Conservation (phyloP, 169 alveolate genomes). For the Eimeria nieschulzi region DNA sequence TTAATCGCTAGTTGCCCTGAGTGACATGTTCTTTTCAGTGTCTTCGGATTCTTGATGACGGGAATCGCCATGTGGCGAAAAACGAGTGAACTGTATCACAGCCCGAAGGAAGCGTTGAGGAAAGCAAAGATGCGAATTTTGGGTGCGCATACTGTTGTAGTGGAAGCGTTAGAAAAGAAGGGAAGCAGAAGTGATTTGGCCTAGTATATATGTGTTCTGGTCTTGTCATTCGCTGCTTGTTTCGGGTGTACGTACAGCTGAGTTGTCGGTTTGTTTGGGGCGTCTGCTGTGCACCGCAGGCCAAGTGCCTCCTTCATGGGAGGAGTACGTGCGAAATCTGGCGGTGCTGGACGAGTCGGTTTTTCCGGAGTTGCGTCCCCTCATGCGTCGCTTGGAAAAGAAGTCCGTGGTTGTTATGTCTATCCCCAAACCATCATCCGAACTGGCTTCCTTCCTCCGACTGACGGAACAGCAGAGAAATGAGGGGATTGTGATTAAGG, state of each 20-base stretch:
- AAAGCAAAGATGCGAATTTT: conserved; percentile 43
- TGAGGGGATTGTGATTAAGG: conserved; percentile 64
- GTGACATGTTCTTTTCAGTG: background rate
- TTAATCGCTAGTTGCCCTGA: background rate
- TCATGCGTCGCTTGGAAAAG: conserved; percentile 35
- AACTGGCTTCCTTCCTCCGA: conserved; percentile 39
- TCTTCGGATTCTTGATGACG: background rate
- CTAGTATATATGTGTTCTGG: background rate
- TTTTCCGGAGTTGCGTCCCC: conserved; percentile 42
- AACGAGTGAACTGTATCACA: conserved; percentile 59
- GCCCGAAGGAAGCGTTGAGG: conserved; percentile 39
- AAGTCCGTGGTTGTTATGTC: conserved; percentile 31
- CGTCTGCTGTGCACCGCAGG: background rate
- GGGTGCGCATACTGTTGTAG: background rate
- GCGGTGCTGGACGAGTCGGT: conserved; percentile 62
- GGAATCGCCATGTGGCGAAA: conserved; percentile 38
- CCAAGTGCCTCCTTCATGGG: conserved; percentile 65
- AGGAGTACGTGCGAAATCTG: background rate
- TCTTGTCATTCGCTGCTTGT: background rate
- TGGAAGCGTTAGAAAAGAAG: background rate
- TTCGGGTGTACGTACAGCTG: background rate
- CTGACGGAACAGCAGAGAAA: conserved; percentile 43
- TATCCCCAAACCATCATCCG: conserved; percentile 15
- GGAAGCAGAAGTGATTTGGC: background rate
- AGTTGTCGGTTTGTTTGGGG: background rate